Percentiles rank a stretch among this genome's conserved stretches.
These are phyloP conservation scores for Conticribra weissflogii DNA, from an alignment of 108 stramenopile species.

Conservation along the genomic window DNA sequence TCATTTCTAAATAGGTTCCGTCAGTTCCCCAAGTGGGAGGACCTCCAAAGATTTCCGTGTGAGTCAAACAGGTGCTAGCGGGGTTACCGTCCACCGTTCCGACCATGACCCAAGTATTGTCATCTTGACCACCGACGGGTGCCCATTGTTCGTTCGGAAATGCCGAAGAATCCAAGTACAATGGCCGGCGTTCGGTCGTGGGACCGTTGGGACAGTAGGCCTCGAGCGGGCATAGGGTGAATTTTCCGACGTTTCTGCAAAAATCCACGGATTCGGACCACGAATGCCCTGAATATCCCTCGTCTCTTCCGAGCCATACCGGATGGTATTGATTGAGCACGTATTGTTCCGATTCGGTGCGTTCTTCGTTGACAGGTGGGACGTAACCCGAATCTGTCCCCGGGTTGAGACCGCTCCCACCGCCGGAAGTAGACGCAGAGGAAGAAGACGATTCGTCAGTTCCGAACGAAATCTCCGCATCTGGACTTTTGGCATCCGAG, in stretches of 20 bases:
- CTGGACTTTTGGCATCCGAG: too few relatives aligned
- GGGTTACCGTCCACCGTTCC: not conserved
- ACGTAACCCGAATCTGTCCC: too few relatives aligned
- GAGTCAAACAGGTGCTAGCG: not conserved
- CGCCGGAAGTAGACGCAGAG: too few relatives aligned
- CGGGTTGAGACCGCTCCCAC: too few relatives aligned
- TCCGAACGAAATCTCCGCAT: too few relatives aligned
- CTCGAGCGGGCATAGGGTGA: not conserved
- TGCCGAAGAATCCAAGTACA: not conserved
- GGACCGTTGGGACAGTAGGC: slow-evolving; percentile 4
- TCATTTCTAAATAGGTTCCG: not conserved
- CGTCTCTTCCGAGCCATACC: not conserved
- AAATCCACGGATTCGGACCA: not conserved
- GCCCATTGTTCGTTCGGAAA: not conserved
- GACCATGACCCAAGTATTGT: not conserved
- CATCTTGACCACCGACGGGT: not conserved
- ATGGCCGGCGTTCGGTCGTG: not conserved
- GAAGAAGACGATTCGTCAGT: too few relatives aligned
- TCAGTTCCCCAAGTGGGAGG: not conserved
- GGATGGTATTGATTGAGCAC: too few relatives aligned
- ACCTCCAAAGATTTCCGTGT: not conserved
- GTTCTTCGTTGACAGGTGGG: too few relatives aligned
- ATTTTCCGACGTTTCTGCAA: slow-evolving; percentile 1
- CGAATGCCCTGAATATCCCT: not conserved
- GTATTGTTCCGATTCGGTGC: not conserved